Evolutionary conservation across 129 eudicot species (phyloP), one percentile per base, ranked within the genome.

Genomic region (Flaveria robusta): DNA sequence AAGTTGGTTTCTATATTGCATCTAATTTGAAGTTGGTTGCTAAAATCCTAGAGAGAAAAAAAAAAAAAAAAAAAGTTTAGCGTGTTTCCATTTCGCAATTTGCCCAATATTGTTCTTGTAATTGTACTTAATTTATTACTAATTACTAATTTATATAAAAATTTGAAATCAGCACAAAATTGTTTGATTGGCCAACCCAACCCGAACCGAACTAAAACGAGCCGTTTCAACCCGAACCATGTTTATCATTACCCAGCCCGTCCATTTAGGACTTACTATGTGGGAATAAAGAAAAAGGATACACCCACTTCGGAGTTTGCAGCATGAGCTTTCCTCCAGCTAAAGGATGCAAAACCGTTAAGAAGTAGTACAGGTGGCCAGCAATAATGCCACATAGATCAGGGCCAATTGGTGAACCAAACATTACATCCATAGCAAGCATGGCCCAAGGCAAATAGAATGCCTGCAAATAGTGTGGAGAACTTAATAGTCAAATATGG

Each of bases 381-480:
- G 92, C 93, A n/a, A 90, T 58, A 27, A 92, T 92, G 27, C 98
- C 98, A 83, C 84, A 69, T 16, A 92, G 86, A 83, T 89, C 96
- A 16, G 96, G 98, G 52, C 65, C 75, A 6, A 90, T 60, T 42
- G 87, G 86, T 39, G 98, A 92, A 71, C 98, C 98, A 79, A 92
- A 90, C 49, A 92, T 86, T 63, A 92, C 98, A 86, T 92, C 98
- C 78, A 92, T 66, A 67, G 79, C 86, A 37, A 92, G 98, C 98
- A 92, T 92, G 12, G 90, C 90, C 98, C 98, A 92, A 19, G 98
- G 98, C 62, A 92, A 71, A 74, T 92, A 92, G 79, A 92, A 92
- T 37, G 96, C 96, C 98, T 92, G 86, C 77, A 73, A 22, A 58
- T 37, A 52, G 27, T 10, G 63, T 50, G 75, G 19, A 29, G 1